These are phyloP conservation scores for Albizia julibrissin DNA, from an alignment of 306 rosid genomes.

Conservation along the genomic window DNA sequence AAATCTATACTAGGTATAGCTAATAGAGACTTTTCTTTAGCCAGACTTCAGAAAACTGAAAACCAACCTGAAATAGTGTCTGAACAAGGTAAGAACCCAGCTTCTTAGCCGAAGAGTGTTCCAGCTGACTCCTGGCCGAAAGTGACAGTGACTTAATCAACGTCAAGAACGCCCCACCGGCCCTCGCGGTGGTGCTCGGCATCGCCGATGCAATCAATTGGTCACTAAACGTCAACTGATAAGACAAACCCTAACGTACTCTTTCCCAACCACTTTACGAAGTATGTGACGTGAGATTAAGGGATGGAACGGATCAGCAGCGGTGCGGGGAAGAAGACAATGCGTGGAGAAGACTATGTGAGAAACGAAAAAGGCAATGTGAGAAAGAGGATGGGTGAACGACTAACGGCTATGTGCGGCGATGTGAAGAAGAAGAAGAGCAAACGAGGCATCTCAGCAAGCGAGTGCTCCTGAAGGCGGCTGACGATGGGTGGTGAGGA, in stretches of 20 bases:
- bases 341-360: too few relatives aligned
- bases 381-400: too few relatives aligned
- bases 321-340: too few relatives aligned
- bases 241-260: slow-evolving; percentile 81
- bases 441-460: too few relatives aligned
- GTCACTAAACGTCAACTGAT: slow-evolving; percentile 82
- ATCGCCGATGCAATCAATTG: slow-evolving; percentile 87
- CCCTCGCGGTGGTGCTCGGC: slow-evolving; percentile 95
- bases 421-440: too few relatives aligned
- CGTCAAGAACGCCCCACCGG: slow-evolving; percentile 92
- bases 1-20: neutral
- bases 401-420: too few relatives aligned
- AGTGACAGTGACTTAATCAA: slow-evolving; percentile 79
- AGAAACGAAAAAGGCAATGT: too few relatives aligned
- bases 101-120: slow-evolving; percentile 55
- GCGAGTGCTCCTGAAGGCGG: too few relatives aligned
- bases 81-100: slow-evolving; percentile 76
- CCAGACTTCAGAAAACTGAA: neutral
- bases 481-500: too few relatives aligned
- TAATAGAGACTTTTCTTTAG: neutral
- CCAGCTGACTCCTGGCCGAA: slow-evolving; percentile 70
- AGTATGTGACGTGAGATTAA: slow-evolving; percentile 54
- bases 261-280: slow-evolving; percentile 83
- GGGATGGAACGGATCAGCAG: too few relatives aligned
- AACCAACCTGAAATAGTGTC: slow-evolving; percentile 83